These are phyloP conservation scores for Phytophthora ohioensis DNA, from an alignment of 352 stramenopile genomes.

Conservation along the genomic window DNA sequence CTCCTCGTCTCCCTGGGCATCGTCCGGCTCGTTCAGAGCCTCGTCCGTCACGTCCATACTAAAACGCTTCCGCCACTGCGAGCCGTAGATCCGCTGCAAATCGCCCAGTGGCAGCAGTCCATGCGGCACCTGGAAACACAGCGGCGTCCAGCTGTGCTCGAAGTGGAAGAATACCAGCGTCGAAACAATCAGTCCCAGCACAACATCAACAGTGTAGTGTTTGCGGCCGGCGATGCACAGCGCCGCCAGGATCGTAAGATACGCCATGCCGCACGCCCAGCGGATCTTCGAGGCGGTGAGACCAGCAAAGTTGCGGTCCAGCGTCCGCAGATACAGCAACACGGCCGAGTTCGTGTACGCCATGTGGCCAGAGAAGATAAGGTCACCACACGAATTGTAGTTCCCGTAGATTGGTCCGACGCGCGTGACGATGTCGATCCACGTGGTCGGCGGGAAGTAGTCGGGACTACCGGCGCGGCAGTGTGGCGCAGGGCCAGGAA, in stretches of 20 bases:
- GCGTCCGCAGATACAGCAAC: slow-evolving; percentile 69
- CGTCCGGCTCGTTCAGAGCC: slow-evolving; percentile 51
- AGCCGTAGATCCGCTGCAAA: slow-evolving; percentile 39
- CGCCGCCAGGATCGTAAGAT: slow-evolving; percentile 57
- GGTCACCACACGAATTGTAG: slow-evolving; percentile 81
- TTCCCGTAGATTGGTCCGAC: slow-evolving; percentile 79
- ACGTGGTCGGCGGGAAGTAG: slow-evolving; percentile 69
- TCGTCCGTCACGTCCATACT: slow-evolving; percentile 65
- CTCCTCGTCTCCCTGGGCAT: slow-evolving; percentile 37
- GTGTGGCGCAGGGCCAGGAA: slow-evolving; percentile 76
- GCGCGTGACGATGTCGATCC: slow-evolving; percentile 79
- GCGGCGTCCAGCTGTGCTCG: slow-evolving; percentile 72
- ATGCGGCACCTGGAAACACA: slow-evolving; percentile 54
- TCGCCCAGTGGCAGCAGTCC: slow-evolving; percentile 43
- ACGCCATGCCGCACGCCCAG: slow-evolving; percentile 61
- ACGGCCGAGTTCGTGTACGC: slow-evolving; percentile 75
- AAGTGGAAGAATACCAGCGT: slow-evolving; percentile 85
- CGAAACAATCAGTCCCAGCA: slow-evolving; percentile 71
- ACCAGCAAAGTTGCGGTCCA: slow-evolving; percentile 61
- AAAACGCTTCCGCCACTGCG: slow-evolving; percentile 53
- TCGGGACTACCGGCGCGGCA: slow-evolving; percentile 57
- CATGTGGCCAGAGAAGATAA: slow-evolving; percentile 85
- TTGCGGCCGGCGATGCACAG: slow-evolving; percentile 75
- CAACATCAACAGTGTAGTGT: slow-evolving; percentile 84
- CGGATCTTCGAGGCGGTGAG: slow-evolving; percentile 54